Evolutionary conservation across 2,329 filamentous ascomycete species (phyloP).

Genomic region (Aspergillus tamarii): DNA sequence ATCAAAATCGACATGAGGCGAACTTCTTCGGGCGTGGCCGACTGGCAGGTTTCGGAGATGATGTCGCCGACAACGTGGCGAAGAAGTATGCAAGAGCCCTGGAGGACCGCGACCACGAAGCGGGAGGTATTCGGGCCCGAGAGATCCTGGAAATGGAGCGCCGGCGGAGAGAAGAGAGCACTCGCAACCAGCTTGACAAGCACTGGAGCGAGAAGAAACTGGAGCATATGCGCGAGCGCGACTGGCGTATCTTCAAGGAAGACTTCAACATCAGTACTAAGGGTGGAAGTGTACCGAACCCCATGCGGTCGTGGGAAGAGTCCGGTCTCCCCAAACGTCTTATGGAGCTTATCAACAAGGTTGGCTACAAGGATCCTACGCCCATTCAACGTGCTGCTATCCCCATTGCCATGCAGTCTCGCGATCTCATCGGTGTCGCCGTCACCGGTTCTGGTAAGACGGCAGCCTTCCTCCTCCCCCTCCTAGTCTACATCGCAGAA

Average conservation of each 20-base stretch:
- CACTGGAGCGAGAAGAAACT: constrained; percentile 95
- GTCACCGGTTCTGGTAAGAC: constrained; percentile 99
- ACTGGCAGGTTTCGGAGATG: constrained; percentile 68
- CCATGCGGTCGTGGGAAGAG: constrained; percentile 93
- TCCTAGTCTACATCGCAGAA: constrained; percentile 92
- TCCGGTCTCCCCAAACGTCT: constrained; percentile 76
- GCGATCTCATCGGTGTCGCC: constrained; percentile 97
- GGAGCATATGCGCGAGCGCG: constrained; percentile 91
- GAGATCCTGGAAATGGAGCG: constrained; percentile 85
- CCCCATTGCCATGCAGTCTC: constrained; percentile 86
- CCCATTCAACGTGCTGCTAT: constrained; percentile 94
- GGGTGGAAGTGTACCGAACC: constrained; percentile 87
- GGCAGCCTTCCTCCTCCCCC: constrained; percentile 86
- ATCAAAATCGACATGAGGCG: constrained; percentile 67
- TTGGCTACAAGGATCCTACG: constrained; percentile 90
- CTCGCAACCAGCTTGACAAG: constrained; percentile 77
- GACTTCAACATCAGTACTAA: constrained; percentile 97
- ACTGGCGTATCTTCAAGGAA: constrained; percentile 99
- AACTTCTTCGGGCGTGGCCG: constrained; percentile 71
- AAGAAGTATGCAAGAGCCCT: constrained; percentile 68
- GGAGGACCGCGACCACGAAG: constrained; percentile 73
- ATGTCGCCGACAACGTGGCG: constrained; percentile 55
- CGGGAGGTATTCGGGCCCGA: constrained; percentile 74
- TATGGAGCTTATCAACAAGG: constrained; percentile 77
- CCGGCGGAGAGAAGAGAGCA: constrained; percentile 71